phyloP scores from a whole-genome alignment of 352 stramenopile species.

The Thalassiosira livingstoniorum region DNA sequence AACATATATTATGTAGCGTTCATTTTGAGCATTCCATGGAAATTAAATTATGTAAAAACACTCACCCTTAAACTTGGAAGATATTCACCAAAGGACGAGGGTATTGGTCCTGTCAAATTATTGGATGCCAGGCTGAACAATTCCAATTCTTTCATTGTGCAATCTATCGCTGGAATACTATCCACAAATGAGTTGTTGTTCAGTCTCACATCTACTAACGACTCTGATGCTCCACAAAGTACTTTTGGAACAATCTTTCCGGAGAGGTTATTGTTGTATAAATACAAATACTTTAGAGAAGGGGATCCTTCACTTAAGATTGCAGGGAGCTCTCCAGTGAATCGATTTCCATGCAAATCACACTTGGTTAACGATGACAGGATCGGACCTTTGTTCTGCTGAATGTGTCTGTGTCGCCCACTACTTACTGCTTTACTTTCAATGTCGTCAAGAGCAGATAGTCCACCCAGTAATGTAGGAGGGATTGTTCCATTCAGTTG shows the following conservation, averaged over 20 bases:
- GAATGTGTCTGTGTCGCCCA: neutral
- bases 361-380: conserved; percentile 4
- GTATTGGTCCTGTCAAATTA: conserved; percentile 17
- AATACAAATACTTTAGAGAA: conserved; percentile 27
- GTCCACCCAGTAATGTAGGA: conserved; percentile 12
- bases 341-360: conserved; percentile 28
- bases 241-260: neutral
- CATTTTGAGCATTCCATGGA: too few relatives aligned
- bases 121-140: conserved; percentile 24
- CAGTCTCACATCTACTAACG: conserved; percentile 19
- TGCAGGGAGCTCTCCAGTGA: conserved; percentile 10
- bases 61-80: conserved; percentile 11
- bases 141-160: conserved; percentile 33
- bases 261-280: conserved; percentile 32
- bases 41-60: too few relatives aligned
- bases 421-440: neutral
- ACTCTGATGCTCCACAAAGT: conserved; percentile 11
- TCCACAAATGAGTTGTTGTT: conserved; percentile 33
- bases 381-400: neutral
- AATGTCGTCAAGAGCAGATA: neutral
- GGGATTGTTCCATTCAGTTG: conserved; percentile 14
- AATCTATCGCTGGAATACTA: conserved; percentile 4
- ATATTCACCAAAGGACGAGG: neutral
- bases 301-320: neutral
- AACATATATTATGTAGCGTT: too few relatives aligned